Evolutionary conservation across 2,329 filamentous ascomycete genomes (phyloP).

Genomic region (Chalara sp.): DNA sequence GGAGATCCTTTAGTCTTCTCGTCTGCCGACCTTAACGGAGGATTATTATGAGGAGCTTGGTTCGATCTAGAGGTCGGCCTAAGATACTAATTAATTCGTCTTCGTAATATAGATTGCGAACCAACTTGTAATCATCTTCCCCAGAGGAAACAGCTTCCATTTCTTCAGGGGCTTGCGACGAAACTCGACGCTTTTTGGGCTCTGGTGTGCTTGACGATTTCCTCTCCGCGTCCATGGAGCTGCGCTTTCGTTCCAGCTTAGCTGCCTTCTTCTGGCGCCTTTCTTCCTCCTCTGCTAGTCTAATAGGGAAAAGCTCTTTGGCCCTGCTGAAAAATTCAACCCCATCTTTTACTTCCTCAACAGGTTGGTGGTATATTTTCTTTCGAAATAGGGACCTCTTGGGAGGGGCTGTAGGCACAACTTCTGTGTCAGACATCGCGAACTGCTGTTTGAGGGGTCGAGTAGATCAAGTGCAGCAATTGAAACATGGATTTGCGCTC

Average conservation of each 20-base stretch:
- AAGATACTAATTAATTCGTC: too few relatives aligned
- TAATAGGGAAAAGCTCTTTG: slow-evolving; percentile 38
- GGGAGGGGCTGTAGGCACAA: slow-evolving; percentile 12
- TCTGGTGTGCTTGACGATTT: slow-evolving; percentile 14
- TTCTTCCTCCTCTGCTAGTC: slow-evolving; percentile 33
- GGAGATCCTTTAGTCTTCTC: not conserved
- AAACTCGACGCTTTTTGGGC: slow-evolving; percentile 21
- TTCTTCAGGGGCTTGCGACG: slow-evolving; percentile 1
- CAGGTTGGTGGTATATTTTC: not conserved
- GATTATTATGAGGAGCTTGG: too few relatives aligned
- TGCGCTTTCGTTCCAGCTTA: slow-evolving; percentile 21
- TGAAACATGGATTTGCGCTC: too few relatives aligned
- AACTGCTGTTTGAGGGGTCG: too few relatives aligned
- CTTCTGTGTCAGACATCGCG: not conserved
- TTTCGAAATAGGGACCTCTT: slow-evolving; percentile 45
- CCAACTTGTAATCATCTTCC: too few relatives aligned
- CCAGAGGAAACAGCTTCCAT: too few relatives aligned
- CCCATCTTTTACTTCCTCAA: slow-evolving; percentile 28
- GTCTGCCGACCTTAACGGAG: too few relatives aligned
- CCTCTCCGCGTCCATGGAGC: slow-evolving; percentile 17
- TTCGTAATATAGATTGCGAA: too few relatives aligned
- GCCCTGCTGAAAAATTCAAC: slow-evolving; percentile 42
- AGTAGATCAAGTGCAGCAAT: too few relatives aligned
- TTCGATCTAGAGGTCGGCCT: too few relatives aligned
- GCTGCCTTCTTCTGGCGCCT: slow-evolving; percentile 26